A percentile compares a stretch with the other conserved stretches of the same genome.
These are phyloP conservation scores for Venturiaceae sp. DNA, from an alignment of 2,329 filamentous ascomycete genomes.

Conservation along the genomic window DNA sequence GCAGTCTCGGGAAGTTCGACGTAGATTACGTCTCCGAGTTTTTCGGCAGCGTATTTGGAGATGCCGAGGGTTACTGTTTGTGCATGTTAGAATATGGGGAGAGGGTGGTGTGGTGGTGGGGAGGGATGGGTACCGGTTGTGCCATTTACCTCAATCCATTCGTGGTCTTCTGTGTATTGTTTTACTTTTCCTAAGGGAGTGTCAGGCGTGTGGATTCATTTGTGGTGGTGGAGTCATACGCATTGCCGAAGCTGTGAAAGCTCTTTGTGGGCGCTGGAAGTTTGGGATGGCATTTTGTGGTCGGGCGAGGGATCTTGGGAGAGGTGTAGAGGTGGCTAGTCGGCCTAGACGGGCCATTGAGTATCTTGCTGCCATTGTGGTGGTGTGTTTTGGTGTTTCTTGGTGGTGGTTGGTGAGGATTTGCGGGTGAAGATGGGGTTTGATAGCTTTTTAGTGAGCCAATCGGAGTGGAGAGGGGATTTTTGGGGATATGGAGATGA, in stretches of 20 bases:
- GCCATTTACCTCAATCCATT: slow-evolving; percentile 91
- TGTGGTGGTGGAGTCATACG: neutral
- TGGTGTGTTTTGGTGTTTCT: neutral
- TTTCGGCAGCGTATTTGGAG: slow-evolving; percentile 81
- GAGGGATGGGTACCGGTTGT: slow-evolving; percentile 54
- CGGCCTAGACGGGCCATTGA: slow-evolving; percentile 22
- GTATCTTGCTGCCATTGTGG: slow-evolving; percentile 24
- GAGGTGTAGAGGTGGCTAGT: neutral
- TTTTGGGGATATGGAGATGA: neutral
- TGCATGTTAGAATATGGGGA: neutral
- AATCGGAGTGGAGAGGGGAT: too few relatives aligned
- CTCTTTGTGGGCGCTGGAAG: neutral
- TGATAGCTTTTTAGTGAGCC: too few relatives aligned
- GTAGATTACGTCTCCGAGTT: slow-evolving; percentile 93
- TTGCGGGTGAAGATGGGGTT: neutral
- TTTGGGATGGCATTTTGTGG: neutral
- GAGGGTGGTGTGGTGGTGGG: neutral
- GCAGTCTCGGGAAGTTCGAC: slow-evolving; percentile 78
- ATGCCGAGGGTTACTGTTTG: slow-evolving; percentile 62
- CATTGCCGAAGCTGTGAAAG: neutral
- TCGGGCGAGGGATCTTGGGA: neutral
- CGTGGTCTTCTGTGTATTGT: slow-evolving; percentile 93
- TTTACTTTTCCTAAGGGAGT: slow-evolving; percentile 49
- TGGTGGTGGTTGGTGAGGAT: neutral
- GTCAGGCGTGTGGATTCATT: neutral